These are phyloP conservation scores for Fraxinus angustifolia DNA, from an alignment of 305 asterid species.

Conservation along the genomic window DNA sequence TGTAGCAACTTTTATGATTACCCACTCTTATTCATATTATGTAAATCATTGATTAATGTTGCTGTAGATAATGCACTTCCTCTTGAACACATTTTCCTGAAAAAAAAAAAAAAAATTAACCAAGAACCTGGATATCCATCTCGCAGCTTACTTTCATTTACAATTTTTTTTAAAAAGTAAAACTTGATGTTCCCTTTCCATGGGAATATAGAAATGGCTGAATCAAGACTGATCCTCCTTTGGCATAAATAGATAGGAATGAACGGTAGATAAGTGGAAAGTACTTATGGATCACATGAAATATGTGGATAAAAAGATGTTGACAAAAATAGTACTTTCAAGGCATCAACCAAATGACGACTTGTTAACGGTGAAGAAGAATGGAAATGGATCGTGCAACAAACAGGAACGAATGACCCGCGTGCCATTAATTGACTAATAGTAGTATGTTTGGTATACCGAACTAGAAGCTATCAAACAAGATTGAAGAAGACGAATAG, in stretches of 20 bases:
- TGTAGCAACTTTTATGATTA: background rate
- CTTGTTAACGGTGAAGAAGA: background rate
- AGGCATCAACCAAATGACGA: background rate
- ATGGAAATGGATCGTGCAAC: background rate
- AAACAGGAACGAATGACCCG: background rate
- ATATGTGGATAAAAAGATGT: background rate
- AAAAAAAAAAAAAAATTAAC: background rate
- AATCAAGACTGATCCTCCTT: background rate
- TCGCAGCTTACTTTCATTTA: background rate
- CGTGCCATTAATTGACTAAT: background rate
- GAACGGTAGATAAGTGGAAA: background rate
- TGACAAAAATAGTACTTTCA: background rate
- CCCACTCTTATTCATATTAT: background rate
- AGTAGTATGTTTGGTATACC: background rate
- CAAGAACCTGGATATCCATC: background rate
- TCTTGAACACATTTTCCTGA: background rate
- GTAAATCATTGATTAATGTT: background rate
- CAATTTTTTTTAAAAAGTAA: background rate
- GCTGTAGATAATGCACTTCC: background rate
- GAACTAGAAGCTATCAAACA: background rate
- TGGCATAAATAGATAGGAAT: background rate
- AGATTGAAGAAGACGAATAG: background rate
- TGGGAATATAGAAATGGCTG: background rate
- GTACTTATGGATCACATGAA: background rate
- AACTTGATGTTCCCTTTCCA: background rate